Base-by-base conservation (phyloP, 139 green algal genomes). In the Limnomonas spitsbergensis region DNA sequence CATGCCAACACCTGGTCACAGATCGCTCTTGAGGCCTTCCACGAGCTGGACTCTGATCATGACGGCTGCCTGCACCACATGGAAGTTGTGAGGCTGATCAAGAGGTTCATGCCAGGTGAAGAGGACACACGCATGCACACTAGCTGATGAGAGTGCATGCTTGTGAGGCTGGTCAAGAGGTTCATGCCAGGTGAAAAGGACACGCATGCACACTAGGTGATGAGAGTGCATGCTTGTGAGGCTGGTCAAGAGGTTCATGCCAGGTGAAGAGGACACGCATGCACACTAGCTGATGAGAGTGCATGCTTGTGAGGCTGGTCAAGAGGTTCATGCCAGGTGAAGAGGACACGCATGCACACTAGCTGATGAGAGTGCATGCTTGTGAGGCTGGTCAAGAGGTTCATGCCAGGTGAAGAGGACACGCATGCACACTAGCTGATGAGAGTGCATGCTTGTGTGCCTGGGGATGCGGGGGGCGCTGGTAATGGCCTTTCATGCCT, bases 61-160 rank as follows among this genome's bases (percentile, higher is more conserved):
- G 82, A 85, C 36, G 78, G 70, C 37, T 82, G 82, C 75, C 68
- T 90, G 31, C 36, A 40, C 52, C 76, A 83, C 42, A 32, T 88
- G 76, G 78, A 90, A 24, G 69, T 85, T 2, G 54, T 90, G 42
- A 31, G 67, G 2, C 77, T 89, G 31, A 34, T 87, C 6, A 39
- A 40, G 42, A 68, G 47, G 9, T 76, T 88, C 14, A 29, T 88
- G 9, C 76, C 70, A 81, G 82, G 82, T 83, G 26, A 35, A 67
- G 54, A 2, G 27, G 31, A n/a, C n/a, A n/a, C n/a, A n/a, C n/a
- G n/a, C n/a, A n/a, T n/a, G n/a, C n/a, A n/a, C n/a, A n/a, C n/a
- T n/a, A n/a, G n/a, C n/a, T n/a, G n/a, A n/a, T n/a, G n/a, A n/a
- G n/a, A n/a, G n/a, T n/a, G n/a, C n/a, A n/a, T n/a, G n/a, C n/a